A percentile compares a stretch with the other conserved stretches of the same genome.
Evolutionary conservation across 768 basidiomycete genomes (phyloP).

Genomic region (Phaffia australis): DNA sequence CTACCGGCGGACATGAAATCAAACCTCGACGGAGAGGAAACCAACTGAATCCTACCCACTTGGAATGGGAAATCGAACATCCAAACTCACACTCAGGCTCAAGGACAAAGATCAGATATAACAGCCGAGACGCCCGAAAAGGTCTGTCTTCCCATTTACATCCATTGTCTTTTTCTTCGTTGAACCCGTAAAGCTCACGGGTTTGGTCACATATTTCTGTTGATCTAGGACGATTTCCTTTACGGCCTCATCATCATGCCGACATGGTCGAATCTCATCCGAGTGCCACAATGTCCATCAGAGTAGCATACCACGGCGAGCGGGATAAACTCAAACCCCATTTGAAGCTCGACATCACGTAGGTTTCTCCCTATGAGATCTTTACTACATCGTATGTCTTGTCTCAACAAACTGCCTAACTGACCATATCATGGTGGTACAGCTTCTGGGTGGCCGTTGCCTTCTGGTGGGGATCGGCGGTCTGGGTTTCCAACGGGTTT

Average conservation of each 20-base stretch:
- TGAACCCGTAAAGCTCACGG: neutral
- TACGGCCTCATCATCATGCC: constrained; percentile 8
- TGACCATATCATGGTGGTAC: no score
- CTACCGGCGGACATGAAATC: neutral
- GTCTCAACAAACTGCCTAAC: no score
- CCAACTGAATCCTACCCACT: neutral
- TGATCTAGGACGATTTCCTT: constrained; percentile 5
- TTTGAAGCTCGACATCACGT: constrained; percentile 9
- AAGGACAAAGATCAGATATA: neutral
- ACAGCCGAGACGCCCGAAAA: no score
- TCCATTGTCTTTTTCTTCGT: neutral
- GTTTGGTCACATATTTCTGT: no score
- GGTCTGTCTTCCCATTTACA: no score
- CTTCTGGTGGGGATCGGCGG: constrained; percentile 17
- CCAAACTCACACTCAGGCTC: neutral
- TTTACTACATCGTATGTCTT: no score
- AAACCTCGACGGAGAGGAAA: neutral
- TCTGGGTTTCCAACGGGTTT: constrained; percentile 21
- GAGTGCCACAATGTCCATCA: neutral
- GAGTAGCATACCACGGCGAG: neutral
- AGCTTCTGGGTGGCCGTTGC: constrained; percentile 13
- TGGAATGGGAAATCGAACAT: neutral
- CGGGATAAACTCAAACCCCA: constrained; percentile 1
- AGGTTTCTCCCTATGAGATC: no score
- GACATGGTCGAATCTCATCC: neutral